Conservation (phyloP, 257 asterid species). For the Gentiana dahurica region DNA sequence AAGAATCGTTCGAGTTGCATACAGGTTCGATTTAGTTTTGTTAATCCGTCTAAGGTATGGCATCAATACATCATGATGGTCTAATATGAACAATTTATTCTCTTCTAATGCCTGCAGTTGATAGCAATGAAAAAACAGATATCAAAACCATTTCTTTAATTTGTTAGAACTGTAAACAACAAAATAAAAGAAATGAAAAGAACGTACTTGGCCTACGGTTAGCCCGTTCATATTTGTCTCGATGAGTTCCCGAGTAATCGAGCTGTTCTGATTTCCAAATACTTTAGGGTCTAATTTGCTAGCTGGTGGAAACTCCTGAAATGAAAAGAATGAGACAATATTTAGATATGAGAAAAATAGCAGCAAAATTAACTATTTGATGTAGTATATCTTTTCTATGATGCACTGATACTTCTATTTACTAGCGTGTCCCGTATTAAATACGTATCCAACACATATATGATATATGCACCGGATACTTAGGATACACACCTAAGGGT, state of each 20-base stretch:
- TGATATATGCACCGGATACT: no score
- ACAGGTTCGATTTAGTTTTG: constrained; percentile 54
- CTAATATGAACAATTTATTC: constrained; percentile 56
- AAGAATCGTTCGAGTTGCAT: constrained; percentile 77
- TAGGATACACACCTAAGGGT: no score
- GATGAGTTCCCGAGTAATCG: constrained; percentile 41
- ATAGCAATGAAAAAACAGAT: neutral
- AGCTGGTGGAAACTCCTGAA: constrained; percentile 75
- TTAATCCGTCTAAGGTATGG: constrained; percentile 70
- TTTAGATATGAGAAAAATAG: neutral
- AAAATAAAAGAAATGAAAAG: constrained; percentile 4
- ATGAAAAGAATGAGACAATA: constrained; percentile 7
- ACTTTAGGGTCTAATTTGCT: constrained; percentile 45
- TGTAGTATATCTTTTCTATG: no score
- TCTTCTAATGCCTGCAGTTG: constrained; percentile 42
- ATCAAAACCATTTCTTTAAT: neutral
- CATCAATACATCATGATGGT: constrained; percentile 81
- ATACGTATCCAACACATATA: no score
- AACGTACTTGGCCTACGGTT: constrained; percentile 48
- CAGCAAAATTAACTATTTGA: no score
- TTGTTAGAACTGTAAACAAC: neutral
- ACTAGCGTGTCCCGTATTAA: no score
- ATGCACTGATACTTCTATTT: no score
- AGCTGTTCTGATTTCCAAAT: constrained; percentile 64
- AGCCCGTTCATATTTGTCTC: constrained; percentile 61